Evolutionary conservation across 441 rosid species (phyloP), one percentile per base, ranked within the genome.

Genomic region (Corymbia calophylla): DNA sequence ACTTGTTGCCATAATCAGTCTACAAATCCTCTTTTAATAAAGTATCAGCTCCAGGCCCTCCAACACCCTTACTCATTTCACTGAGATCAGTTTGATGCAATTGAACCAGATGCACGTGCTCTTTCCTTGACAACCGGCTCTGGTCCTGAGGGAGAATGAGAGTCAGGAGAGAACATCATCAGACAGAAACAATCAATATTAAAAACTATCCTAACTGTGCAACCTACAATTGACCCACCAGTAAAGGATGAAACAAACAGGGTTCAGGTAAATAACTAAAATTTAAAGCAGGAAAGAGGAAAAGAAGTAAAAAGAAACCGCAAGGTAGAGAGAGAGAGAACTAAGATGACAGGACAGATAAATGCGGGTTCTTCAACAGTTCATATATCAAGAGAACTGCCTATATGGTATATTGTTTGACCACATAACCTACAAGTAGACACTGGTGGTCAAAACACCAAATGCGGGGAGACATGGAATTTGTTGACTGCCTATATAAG

Each of bases 121-220:
- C 89, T 90, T 77, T 68, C 92, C 91, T 92, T 94, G 80, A 88
- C 90, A 25, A 81, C 88, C 7, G 93, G 91, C 47, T 90, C 91
- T 29, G 94, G 92, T 88, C 90, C 95, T 94, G 91, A 31, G 80
- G 51, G 90, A 62, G 21, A 29, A 62, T 58, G 81, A 31, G 62
- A n/a, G 16, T 35, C 16, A 25, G 58, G 14, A 48, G 27, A 53
- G 23, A 56, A 29, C 53, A 51, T 53, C 53, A 89, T 53, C 81
- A 53, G 66, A 31, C 19, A 10, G 53, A 88, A 29, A 35, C 15
- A 62, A 25, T 81, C 87, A 19, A 39, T 21, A 81, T 27, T 9
- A 48, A 55, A 14, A 53, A 68, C 55, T 48, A 13, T 44, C 53
- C 3, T 9, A 7, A 44, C 15, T 31, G 13, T 19, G 32, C 53